Evolutionary conservation across 257 asterid genomes (phyloP).

Genomic region (Ehretia macrophylla): DNA sequence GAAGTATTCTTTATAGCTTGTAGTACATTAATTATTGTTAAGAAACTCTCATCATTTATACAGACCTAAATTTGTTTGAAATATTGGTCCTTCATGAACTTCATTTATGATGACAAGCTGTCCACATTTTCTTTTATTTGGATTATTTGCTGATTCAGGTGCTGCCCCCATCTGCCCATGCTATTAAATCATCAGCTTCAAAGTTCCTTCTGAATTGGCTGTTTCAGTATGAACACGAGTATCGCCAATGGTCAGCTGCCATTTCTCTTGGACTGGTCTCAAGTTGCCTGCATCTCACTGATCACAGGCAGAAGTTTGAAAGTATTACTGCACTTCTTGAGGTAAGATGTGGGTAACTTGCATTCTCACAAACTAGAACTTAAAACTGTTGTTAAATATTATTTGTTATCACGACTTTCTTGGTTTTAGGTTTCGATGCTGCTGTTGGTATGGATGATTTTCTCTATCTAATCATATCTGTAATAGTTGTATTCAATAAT

Average conservation of each 20-base stretch:
- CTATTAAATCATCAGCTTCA: conserved; percentile 66
- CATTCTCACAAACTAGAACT: not conserved
- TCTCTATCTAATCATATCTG: not conserved
- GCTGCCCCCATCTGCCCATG: conserved; percentile 71
- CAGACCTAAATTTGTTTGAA: not conserved
- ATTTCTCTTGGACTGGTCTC: conserved; percentile 91
- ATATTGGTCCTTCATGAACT: too few relatives aligned
- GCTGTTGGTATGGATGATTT: not conserved
- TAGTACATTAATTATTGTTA: not conserved
- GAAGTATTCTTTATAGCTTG: not conserved
- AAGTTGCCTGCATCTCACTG: conserved; percentile 88
- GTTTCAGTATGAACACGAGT: conserved; percentile 78
- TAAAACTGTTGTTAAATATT: too few relatives aligned
- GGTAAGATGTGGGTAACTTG: conserved; percentile 26
- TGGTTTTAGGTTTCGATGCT: not conserved
- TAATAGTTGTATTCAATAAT: too few relatives aligned
- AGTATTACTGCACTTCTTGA: conserved; percentile 70
- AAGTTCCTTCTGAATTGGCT: conserved; percentile 75
- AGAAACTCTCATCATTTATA: not conserved
- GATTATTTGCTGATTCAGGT: conserved; percentile 37
- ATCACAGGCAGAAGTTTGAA: conserved; percentile 68
- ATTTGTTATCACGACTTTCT: too few relatives aligned
- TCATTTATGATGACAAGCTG: too few relatives aligned
- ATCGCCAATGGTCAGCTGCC: conserved; percentile 95
- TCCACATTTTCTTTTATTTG: too few relatives aligned